phyloP scores from a whole-genome alignment of 352 stramenopile species.

The Globisporangium canariense region DNA sequence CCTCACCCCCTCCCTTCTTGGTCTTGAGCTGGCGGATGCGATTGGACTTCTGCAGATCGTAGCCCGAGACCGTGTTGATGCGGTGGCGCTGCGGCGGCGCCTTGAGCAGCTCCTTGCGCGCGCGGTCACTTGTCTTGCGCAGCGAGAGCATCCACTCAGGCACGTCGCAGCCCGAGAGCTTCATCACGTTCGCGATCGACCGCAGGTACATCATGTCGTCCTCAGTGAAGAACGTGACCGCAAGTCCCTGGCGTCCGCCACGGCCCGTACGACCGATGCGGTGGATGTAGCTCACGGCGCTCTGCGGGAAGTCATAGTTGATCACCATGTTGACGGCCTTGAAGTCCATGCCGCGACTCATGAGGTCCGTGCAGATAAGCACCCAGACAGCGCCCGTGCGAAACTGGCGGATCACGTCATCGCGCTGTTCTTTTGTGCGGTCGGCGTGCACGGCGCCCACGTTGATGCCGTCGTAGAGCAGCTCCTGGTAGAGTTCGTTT shows the following conservation, averaged over 20 bases:
- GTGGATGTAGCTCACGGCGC: constrained; percentile 95
- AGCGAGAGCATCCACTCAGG: constrained; percentile 98
- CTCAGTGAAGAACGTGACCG: constrained; percentile 98
- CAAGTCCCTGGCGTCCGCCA: constrained; percentile 89
- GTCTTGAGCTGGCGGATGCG: constrained; percentile 55
- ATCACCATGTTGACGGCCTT: constrained; percentile 99
- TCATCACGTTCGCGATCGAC: constrained; percentile 98
- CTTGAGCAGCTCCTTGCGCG: constrained; percentile 83
- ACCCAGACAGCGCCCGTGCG: constrained; percentile 96
- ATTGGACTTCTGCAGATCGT: constrained; percentile 84
- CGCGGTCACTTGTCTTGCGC: constrained; percentile 78
- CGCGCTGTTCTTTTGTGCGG: constrained; percentile 91
- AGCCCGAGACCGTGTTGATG: constrained; percentile 85
- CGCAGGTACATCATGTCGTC: constrained; percentile 93
- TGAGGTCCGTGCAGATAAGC: constrained; percentile 99
- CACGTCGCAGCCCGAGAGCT: constrained; percentile 96
- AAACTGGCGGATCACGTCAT: constrained; percentile 95
- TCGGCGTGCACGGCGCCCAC: constrained; percentile 98
- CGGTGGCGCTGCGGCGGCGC: constrained; percentile 62
- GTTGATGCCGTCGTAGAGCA: constrained; percentile 97
- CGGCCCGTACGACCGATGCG: constrained; percentile 95
- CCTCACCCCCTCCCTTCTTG: neutral
- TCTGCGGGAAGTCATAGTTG: constrained; percentile 99
- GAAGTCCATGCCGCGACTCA: constrained; percentile 99
- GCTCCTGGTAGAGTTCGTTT: constrained; percentile 96